Evolutionary conservation across 2,329 filamentous ascomycete genomes (phyloP), one percentile per base, ranked within the genome.

Genomic region (Bipolaris oryzae): DNA sequence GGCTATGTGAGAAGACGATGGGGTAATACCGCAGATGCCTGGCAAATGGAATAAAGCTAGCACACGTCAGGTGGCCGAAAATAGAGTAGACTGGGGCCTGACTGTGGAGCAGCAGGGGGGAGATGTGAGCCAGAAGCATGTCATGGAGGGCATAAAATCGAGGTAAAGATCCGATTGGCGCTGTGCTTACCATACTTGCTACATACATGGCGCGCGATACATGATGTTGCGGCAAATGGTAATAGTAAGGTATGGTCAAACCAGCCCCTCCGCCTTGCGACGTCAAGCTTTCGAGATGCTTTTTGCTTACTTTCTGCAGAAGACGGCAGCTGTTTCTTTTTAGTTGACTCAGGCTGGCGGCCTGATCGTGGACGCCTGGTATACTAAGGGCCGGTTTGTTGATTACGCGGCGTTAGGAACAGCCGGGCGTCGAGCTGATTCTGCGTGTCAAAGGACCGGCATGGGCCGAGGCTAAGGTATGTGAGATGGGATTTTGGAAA

Each of bases 61-160:
- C n/a, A 48, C 21, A 42, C 45, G 58, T 63, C 54, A 20, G 20
- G 59, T 28, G 18, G 16, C 62, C 44, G 62, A 58, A 58, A 64
- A 64, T 66, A 63, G 63, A 31, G 28, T 31, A 31, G 10, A 31
- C 28, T 13, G 10, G 28, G 28, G 28, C 10, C 28, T 13, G 1
- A 31, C 10, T 31, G 28, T 48, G 45, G 56, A 58, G 59, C 50
- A 57, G 57, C 28, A 31, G 28, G 28, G 54, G 54, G 53, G 41
- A 53, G 51, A 34, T 55, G 48, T 50, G 11, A 50, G 33, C 39
- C 16, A 39, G 39, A 44, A 20, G 4, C 37, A 31, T 31, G 28
- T 31, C 34, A 9, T 16, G 37, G 37, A 38, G 37, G n/a, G 37
- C 37, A 10, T 16, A 5, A 16, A 38, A 18, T 16, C n/a, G 15